Evolutionary conservation across 225 moss, liverwort and hornwort species (phyloP).

Genomic region (Pseudoscleropodium purum): DNA sequence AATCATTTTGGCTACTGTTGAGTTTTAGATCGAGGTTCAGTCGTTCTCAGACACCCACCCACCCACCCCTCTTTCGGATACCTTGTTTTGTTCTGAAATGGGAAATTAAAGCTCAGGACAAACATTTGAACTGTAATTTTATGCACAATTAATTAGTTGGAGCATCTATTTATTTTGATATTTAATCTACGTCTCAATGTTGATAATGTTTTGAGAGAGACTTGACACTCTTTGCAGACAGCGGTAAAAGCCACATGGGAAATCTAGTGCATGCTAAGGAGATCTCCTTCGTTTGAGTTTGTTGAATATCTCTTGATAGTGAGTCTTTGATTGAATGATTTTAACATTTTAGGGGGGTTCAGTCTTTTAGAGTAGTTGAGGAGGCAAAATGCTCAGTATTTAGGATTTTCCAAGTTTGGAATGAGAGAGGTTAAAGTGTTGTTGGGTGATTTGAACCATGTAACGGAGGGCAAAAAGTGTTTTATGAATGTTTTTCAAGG

Average conservation of each 20-base stretch:
- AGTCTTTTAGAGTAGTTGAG: too few species aligned
- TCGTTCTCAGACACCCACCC: not conserved
- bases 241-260: not conserved
- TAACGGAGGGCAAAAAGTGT: not conserved
- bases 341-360: not conserved
- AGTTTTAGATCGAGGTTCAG: not conserved
- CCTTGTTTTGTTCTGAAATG: not conserved
- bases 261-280: not conserved
- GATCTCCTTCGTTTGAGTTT: not conserved
- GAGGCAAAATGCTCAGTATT: not conserved
- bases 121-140: not conserved
- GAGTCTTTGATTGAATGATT: not conserved
- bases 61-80: too few species aligned
- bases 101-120: not conserved
- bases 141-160: not conserved
- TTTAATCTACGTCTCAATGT: not conserved
- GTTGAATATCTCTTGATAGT: not conserved
- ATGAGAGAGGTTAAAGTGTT: not conserved
- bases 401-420: not conserved
- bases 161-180: not conserved
- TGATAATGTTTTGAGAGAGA: not conserved
- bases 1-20: conserved; percentile 34
- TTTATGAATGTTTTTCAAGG: not conserved
- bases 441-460: too few species aligned
- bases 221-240: not conserved